A percentile compares a stretch with the other conserved stretches of the same genome.
These are phyloP conservation scores for Ophiocordyceps unilateralis DNA, from an alignment of 2,329 filamentous ascomycete genomes.

Conservation along the genomic window DNA sequence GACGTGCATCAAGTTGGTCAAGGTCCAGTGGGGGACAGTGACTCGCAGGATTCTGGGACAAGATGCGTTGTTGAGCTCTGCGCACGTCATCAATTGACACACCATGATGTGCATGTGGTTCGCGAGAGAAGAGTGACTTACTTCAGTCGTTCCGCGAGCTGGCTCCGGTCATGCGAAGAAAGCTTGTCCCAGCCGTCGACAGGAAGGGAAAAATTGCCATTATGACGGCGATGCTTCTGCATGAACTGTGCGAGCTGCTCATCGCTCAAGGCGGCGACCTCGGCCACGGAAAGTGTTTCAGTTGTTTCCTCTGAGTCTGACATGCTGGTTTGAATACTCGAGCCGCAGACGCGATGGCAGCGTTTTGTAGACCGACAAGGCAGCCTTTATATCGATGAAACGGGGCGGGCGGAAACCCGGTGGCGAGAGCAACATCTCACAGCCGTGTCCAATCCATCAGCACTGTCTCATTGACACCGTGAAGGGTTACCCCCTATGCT, in stretches of 20 bases:
- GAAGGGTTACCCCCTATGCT: no score
- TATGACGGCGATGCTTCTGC: constrained; percentile 3
- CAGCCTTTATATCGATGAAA: no score
- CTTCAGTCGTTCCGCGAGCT: constrained; percentile 6
- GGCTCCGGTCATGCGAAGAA: constrained; percentile 3
- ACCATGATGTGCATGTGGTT: background rate
- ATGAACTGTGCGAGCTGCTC: constrained; percentile 6
- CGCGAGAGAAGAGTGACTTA: constrained; percentile 1
- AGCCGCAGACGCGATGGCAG: no score
- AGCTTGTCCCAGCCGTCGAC: constrained; percentile 5
- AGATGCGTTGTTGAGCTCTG: background rate
- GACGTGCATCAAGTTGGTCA: constrained; percentile 5
- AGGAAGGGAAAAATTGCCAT: constrained; percentile 5
- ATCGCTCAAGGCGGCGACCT: constrained; percentile 5
- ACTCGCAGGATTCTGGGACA: background rate
- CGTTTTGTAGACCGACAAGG: no score
- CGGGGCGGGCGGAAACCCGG: no score
- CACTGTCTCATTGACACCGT: no score
- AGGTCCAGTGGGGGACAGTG: constrained; percentile 6
- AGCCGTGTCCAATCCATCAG: no score
- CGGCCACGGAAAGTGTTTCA: background rate
- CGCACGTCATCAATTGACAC: background rate
- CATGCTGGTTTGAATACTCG: no score
- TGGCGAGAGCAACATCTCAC: no score
- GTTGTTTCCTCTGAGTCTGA: background rate